Base-by-base conservation (phyloP, 225 moss, liverwort and hornwort species). In the Ulota crispa region DNA sequence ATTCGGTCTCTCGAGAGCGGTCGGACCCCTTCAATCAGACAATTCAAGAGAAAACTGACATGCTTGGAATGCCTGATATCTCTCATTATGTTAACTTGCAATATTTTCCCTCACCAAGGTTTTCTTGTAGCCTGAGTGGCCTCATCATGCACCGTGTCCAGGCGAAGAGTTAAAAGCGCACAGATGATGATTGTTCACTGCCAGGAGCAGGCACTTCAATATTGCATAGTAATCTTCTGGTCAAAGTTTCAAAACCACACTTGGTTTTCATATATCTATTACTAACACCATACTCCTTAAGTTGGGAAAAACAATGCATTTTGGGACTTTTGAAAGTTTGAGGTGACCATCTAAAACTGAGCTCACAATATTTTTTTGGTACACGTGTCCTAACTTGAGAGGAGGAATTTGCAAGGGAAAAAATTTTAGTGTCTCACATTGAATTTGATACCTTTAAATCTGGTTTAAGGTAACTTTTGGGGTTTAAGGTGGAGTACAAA, bases 171-270 rank as follows among this genome's bases (percentile, higher is more conserved):
- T 57, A 34, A 67, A 43, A 42, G 54, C 24, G 45, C 24, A n/a
- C 78, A 78, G 73, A 56, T 23, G n/a, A 79, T 82, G 66, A 87
- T 71, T 78, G 72, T n/a, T 78, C 70, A 34, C 71, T 82, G 72
- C 82, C 79, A 85, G 60, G 55, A 72, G 71, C 82, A 79, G 45
- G 23, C 60, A 81, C 73, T 84, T 43, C 27, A 68, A n/a, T 70
- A 63, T 39, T 53, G 83, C 86, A 72, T 57, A 34, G 15, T 52
- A 78, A 15, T 34, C 70, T 31, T 43, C 28, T 64, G 79, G 23
- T 70, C 13, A 28, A 39, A 43, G 31, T 78, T 4, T 37, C 20
- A 72, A 34, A 66, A 36, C 8, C 62, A 61, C 68, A 68, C 19
- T 18, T 43, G 42, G 6, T 75, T 54, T 56, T 37, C n/a, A n/a